Evolutionary conservation across 2,329 filamentous ascomycete species (phyloP).

Genomic region (Pseudogymnoascus sp.): DNA sequence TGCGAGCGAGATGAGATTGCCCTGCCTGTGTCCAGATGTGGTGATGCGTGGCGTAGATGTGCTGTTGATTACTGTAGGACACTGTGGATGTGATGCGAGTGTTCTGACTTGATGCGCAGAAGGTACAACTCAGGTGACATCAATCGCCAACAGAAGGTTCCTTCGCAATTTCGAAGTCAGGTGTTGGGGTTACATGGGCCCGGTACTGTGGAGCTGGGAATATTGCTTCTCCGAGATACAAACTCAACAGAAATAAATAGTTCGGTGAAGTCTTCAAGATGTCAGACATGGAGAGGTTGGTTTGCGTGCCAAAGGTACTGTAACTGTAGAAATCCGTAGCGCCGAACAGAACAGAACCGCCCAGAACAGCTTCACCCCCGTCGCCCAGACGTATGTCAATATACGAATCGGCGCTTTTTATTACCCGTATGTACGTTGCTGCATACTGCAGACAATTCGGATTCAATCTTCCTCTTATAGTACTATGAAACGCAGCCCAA

Average conservation of each 20-base stretch:
- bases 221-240: background rate
- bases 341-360: background rate
- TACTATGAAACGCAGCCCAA: background rate
- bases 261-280: background rate
- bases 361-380: background rate
- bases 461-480: conserved; percentile 1
- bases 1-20: background rate
- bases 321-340: background rate
- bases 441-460: background rate
- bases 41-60: background rate
- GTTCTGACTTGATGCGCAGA: background rate
- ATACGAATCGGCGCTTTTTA: background rate
- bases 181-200: background rate
- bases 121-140: background rate
- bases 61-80: background rate
- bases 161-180: background rate
- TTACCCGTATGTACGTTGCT: background rate
- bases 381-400: background rate
- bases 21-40: background rate
- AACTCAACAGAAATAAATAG: background rate
- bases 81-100: conserved; percentile 2
- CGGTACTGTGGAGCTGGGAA: background rate
- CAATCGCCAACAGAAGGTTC: background rate
- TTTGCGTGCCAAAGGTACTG: background rate
- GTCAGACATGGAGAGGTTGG: conserved; percentile 1